Percentiles rank a stretch among this genome's conserved stretches.
phyloP scores from a whole-genome alignment of 2,329 filamentous ascomycete species.

The Ophiostoma fasciatum region DNA sequence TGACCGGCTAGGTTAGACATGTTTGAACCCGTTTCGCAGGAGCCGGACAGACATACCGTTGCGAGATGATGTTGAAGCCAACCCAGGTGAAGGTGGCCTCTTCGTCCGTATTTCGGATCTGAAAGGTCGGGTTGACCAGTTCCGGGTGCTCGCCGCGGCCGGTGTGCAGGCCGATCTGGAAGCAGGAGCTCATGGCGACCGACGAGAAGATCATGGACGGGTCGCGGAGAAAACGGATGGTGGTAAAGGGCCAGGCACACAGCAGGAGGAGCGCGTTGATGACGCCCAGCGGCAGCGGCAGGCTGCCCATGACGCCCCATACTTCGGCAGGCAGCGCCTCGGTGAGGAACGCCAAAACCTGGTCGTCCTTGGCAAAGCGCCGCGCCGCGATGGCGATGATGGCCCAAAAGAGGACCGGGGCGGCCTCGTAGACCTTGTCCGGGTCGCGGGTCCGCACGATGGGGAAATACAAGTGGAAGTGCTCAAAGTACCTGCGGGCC shows the following conservation, averaged over 20 bases:
- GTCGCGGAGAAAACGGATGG: constrained; percentile 35
- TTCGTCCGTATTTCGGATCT: constrained; percentile 31
- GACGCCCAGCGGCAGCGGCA: constrained; percentile 29
- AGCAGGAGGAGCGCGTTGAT: constrained; percentile 38
- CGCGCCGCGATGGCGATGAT: constrained; percentile 35
- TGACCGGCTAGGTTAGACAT: not conserved
- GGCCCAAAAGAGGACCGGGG: constrained; percentile 38
- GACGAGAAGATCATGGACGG: constrained; percentile 32
- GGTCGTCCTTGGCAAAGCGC: constrained; percentile 29
- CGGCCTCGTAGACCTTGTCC: constrained; percentile 33
- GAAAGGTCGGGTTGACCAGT: constrained; percentile 29
- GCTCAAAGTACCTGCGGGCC: constrained; percentile 30
- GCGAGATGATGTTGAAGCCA: constrained; percentile 35
- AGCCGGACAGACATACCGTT: constrained; percentile 28
- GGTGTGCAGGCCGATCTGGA: constrained; percentile 36
- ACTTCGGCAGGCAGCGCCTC: constrained; percentile 33
- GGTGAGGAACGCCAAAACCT: constrained; percentile 28
- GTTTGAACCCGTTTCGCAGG: too few species aligned
- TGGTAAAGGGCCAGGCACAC: constrained; percentile 36
- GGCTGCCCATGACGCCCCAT: constrained; percentile 26
- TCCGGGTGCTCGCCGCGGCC: constrained; percentile 35
- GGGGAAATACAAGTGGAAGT: constrained; percentile 37
- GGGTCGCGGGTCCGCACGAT: constrained; percentile 34
- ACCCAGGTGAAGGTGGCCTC: constrained; percentile 39
- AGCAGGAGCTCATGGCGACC: constrained; percentile 31